Base-by-base conservation (phyloP, 2,329 filamentous ascomycete genomes). In the Sordariomycetes sp. region DNA sequence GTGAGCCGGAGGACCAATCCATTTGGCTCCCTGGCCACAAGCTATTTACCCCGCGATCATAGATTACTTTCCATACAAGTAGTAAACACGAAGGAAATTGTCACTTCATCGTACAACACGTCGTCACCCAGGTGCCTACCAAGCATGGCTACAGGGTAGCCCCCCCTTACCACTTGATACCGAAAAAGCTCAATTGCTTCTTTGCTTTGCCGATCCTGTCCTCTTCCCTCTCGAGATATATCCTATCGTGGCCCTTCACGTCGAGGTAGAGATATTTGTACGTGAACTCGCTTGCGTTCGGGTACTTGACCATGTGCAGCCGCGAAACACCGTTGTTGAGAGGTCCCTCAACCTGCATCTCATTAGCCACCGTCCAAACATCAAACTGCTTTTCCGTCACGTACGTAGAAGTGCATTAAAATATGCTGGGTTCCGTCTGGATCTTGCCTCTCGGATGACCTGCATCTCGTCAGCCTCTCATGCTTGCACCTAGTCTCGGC, bases 261-360 rank as follows among this genome's bases (percentile, higher is more conserved):
- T 94, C 87, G 30, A 96, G 54, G 34, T 78, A 83, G 27, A 96
- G 66, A 51, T 86, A 78, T 51, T 79, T 76, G 59, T 94, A 95
- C 46, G 84, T 72, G 51, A 78, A 87, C 26, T 86, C 78, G 33
- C 67, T 59, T 24, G 78, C 69, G 21, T 76, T 76, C 3, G 72
- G 66, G 23, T 66, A 65, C 55, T 79, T 86, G 30, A 80, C 70
- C 71, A 94, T 76, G 54, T 95, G 86, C 35, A 94, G 63, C 43
- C 78, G 69, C 6, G 86, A 87, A 1, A 79, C 67, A 11, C 88
- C 90, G 18, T 72, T 72, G 35, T 81, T 83, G 21, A 73, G 63
- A 3, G 84, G 80, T 0, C 90, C 90, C 52, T 88, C 79, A 25
- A 94, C 79, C 74, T 84, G 51, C 7, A 17, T 5, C 6, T 32